Conservation (phyloP, 768 basidiomycete species). For the Agrocybe chaxingu region DNA sequence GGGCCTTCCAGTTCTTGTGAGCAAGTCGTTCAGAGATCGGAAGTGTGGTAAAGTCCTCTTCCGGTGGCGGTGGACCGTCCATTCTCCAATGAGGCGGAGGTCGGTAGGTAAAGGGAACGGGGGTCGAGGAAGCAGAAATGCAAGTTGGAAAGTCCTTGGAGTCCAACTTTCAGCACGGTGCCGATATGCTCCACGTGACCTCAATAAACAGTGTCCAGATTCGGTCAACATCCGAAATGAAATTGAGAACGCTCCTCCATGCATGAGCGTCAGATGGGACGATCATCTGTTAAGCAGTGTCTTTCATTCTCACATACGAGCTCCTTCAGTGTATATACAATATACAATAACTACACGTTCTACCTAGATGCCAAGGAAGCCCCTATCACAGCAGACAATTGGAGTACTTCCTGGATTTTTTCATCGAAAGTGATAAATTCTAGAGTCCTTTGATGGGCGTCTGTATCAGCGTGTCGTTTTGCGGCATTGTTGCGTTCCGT, state of each 20-base stretch:
- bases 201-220: too few relatives aligned
- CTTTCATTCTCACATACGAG: background rate
- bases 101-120: slow-evolving; percentile 13
- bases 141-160: background rate
- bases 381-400: slow-evolving; percentile 58
- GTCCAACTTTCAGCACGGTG: background rate
- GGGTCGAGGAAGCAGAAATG: slow-evolving; percentile 1
- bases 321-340: too few relatives aligned
- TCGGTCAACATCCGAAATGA: background rate
- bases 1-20: slow-evolving; percentile 99
- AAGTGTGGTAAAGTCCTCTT: slow-evolving; percentile 88
- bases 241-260: slow-evolving; percentile 4
- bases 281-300: too few relatives aligned
- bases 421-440: slow-evolving; percentile 46
- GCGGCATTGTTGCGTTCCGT: slow-evolving; percentile 54
- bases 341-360: background rate
- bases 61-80: slow-evolving; percentile 90
- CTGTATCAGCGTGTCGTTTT: slow-evolving; percentile 43
- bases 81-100: slow-evolving; percentile 35
- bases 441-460: slow-evolving; percentile 35
- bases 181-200: slow-evolving; percentile 9
- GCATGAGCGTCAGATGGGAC: background rate
- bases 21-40: slow-evolving; percentile 76
- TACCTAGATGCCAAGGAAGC: slow-evolving; percentile 44
- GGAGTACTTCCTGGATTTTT: slow-evolving; percentile 53